These are phyloP conservation scores for Tricholoma hemisulphureum DNA, from an alignment of 768 basidiomycete genomes.

Conservation along the genomic window DNA sequence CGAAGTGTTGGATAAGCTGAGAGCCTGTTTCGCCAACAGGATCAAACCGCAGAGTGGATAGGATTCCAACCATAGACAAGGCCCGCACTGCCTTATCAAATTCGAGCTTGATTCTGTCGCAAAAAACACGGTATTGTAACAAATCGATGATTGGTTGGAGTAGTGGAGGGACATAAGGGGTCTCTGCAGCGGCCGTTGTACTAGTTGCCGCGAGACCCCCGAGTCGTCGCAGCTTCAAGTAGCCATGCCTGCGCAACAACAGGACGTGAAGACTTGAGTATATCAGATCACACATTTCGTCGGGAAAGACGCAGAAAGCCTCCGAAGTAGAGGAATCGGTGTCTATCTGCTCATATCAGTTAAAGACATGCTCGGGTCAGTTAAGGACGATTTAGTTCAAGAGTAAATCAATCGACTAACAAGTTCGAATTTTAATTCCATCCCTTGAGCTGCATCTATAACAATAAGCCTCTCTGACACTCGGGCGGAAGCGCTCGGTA, in stretches of 20 bases:
- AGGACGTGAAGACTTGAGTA: conserved; percentile 63
- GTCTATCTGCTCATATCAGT: conserved; percentile 37
- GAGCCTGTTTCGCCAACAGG: conserved; percentile 67
- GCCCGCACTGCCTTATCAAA: conserved; percentile 49
- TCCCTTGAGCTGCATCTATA: conserved; percentile 71
- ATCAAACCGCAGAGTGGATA: conserved; percentile 55
- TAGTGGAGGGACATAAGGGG: conserved; percentile 41
- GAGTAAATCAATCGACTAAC: conserved; percentile 37
- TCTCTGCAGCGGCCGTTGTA: conserved; percentile 13
- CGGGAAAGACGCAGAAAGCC: conserved; percentile 15
- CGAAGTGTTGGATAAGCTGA: conserved; percentile 51
- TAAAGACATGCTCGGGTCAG: too few relatives aligned
- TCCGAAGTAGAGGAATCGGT: conserved; percentile 17
- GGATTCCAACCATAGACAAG: conserved; percentile 53
- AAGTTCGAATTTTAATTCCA: conserved; percentile 71
- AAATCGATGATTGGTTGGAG: conserved; percentile 77
- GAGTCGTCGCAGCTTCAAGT: conserved; percentile 42
- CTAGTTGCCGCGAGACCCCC: conserved; percentile 25
- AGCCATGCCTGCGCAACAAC: conserved; percentile 58
- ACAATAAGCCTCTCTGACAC: conserved; percentile 78
- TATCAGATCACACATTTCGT: conserved; percentile 62
- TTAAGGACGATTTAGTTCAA: background rate
- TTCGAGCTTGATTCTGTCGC: conserved; percentile 57
- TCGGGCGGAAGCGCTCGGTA: conserved; percentile 73
- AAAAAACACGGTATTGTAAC: conserved; percentile 78